Evolutionary conservation across 2,329 filamentous ascomycete species (phyloP).

Genomic region (Fusarium sterilihyphosum): DNA sequence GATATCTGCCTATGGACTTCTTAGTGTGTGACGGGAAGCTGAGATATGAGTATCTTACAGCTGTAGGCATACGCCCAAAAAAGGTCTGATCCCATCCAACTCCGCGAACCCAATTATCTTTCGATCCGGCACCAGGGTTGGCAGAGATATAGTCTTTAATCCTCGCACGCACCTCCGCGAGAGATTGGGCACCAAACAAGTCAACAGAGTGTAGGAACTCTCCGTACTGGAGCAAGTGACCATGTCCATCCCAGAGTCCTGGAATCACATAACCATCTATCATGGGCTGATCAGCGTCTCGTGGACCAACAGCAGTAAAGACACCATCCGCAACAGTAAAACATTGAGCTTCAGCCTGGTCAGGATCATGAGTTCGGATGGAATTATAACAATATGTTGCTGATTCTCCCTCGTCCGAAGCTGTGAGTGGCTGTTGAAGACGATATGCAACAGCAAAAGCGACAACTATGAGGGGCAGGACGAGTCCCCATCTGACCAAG

Average conservation of each 20-base stretch:
- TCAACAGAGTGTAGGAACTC: slow-evolving; percentile 74
- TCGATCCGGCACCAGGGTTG: slow-evolving; percentile 62
- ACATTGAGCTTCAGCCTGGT: slow-evolving; percentile 57
- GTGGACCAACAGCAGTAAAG: slow-evolving; percentile 60
- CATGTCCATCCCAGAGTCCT: slow-evolving; percentile 77
- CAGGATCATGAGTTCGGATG: slow-evolving; percentile 50
- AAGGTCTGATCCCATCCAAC: slow-evolving; percentile 77
- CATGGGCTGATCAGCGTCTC: slow-evolving; percentile 37
- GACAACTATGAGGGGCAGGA: slow-evolving; percentile 45
- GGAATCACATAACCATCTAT: slow-evolving; percentile 67
- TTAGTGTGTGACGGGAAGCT: neutral
- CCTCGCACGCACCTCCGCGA: slow-evolving; percentile 63
- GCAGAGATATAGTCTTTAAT: slow-evolving; percentile 61
- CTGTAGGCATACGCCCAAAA: slow-evolving; percentile 72
- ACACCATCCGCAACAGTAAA: slow-evolving; percentile 64
- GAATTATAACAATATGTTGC: slow-evolving; percentile 53
- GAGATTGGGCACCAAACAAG: slow-evolving; percentile 67
- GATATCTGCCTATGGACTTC: slow-evolving; percentile 59
- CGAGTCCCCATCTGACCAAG: slow-evolving; percentile 44
- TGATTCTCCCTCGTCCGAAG: neutral
- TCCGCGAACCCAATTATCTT: slow-evolving; percentile 70
- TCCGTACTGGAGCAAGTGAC: slow-evolving; percentile 72
- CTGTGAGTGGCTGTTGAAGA: slow-evolving; percentile 41
- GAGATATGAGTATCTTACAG: slow-evolving; percentile 55
- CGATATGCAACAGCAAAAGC: slow-evolving; percentile 48